Percentiles rank a stretch among this genome's conserved stretches.
phyloP scores from a whole-genome alignment of 768 basidiomycete species.

The Suillus luteus region DNA sequence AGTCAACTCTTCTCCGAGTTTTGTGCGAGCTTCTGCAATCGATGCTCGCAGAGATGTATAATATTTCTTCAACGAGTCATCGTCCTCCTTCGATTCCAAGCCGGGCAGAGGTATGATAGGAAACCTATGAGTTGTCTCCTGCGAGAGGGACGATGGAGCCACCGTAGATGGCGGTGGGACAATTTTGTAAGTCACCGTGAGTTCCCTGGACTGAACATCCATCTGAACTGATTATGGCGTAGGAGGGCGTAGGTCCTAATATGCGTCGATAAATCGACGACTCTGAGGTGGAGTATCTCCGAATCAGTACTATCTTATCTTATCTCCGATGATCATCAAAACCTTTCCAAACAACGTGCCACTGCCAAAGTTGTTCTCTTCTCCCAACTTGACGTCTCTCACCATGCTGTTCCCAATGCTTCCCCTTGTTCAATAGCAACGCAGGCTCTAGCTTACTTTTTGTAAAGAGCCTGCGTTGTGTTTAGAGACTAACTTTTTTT shows the following conservation, averaged over 20 bases:
- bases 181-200: constrained; percentile 27
- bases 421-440: constrained; percentile 54
- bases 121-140: constrained; percentile 29
- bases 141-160: constrained; percentile 23
- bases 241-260: constrained; percentile 4
- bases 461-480: constrained; percentile 26
- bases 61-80: constrained; percentile 32
- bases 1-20: constrained; percentile 69
- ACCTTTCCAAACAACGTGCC: neutral
- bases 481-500: constrained; percentile 6
- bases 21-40: constrained; percentile 52
- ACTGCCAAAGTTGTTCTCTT: neutral
- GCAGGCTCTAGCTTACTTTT: constrained; percentile 37
- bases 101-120: constrained; percentile 19
- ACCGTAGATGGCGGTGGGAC: constrained; percentile 23
- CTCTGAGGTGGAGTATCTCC: neutral
- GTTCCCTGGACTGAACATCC: neutral
- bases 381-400: constrained; percentile 9
- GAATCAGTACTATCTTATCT: constrained; percentile 17
- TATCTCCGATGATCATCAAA: constrained; percentile 19
- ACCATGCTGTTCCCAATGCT: constrained; percentile 41
- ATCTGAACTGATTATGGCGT: constrained; percentile 18
- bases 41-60: constrained; percentile 52
- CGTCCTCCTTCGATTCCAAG: neutral
- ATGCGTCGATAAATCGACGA: neutral